phyloP scores from a whole-genome alignment of 257 asterid genomes.

The Gentiana dahurica region DNA sequence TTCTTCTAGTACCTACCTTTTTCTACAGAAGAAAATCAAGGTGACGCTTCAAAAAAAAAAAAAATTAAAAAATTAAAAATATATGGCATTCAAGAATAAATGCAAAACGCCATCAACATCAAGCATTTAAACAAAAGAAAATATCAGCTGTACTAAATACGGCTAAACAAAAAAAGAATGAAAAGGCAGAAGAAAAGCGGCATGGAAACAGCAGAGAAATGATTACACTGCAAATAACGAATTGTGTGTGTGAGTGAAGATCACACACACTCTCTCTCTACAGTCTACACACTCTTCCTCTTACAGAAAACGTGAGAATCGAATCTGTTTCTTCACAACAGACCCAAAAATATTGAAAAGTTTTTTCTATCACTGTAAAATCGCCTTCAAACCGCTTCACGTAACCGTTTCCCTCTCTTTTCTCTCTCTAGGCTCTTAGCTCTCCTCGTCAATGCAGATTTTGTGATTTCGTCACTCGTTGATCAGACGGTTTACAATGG shows the following conservation, averaged over 20 bases:
- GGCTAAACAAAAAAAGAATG: not conserved
- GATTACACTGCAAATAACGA: slow-evolving; percentile 1
- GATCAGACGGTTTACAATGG: slow-evolving; percentile 20
- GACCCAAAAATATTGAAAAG: slow-evolving; percentile 13
- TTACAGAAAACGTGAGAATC: slow-evolving; percentile 5
- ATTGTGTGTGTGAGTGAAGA: not conserved
- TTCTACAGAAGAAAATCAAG: not conserved
- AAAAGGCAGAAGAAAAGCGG: not conserved
- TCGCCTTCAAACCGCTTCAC: slow-evolving; percentile 8
- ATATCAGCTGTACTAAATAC: not conserved
- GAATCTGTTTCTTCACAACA: slow-evolving; percentile 10
- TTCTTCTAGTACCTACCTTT: not conserved
- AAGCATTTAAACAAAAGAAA: not conserved
- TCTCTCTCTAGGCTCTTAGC: not conserved
- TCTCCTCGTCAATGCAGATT: slow-evolving; percentile 1
- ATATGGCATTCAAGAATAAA: slow-evolving; percentile 1
- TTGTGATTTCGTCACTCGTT: slow-evolving; percentile 11
- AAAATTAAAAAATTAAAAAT: not conserved
- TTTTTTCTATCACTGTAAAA: slow-evolving; percentile 7
- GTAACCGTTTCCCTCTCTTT: not conserved
- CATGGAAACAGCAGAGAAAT: not conserved
- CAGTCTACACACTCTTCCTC: not conserved
- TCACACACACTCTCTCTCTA: not conserved
- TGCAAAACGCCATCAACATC: not conserved
- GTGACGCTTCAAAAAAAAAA: not conserved